Conservation (phyloP, 2,329 filamentous ascomycete genomes). For the Venturia carpophila region DNA sequence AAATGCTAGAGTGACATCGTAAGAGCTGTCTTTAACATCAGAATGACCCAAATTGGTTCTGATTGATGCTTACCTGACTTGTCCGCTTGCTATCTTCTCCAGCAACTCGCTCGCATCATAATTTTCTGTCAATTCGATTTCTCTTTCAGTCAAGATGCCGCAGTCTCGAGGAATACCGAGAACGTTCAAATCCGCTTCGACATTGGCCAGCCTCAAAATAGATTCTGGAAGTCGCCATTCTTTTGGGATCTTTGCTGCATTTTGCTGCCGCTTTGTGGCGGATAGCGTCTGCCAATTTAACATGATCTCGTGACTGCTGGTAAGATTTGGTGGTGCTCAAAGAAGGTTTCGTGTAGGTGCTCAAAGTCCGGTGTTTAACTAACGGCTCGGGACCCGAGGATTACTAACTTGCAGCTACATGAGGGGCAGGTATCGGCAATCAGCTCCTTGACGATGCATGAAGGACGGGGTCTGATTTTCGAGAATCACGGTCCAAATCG, state of each 20-base stretch:
- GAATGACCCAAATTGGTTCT: not conserved
- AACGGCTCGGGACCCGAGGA: not conserved
- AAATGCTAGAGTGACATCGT: conserved; percentile 46
- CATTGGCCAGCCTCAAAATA: conserved; percentile 22
- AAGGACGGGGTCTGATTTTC: not conserved
- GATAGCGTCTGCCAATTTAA: conserved; percentile 28
- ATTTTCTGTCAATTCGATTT: conserved; percentile 30
- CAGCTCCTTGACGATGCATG: not conserved
- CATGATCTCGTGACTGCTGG: not conserved
- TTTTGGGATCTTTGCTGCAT: conserved; percentile 27
- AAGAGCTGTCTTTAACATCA: conserved; percentile 15
- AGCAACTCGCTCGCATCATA: conserved; percentile 31
- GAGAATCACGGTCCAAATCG: not conserved
- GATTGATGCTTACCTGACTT: conserved; percentile 22
- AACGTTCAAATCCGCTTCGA: conserved; percentile 25
- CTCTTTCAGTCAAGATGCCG: conserved; percentile 27
- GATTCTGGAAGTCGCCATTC: conserved; percentile 28
- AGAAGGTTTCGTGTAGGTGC: not conserved
- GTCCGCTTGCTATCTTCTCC: conserved; percentile 23
- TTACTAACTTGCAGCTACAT: conserved; percentile 3
- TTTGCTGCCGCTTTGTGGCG: conserved; percentile 26
- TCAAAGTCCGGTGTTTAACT: not conserved
- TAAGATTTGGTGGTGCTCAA: not conserved
- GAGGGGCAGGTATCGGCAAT: not conserved
- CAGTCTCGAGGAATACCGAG: conserved; percentile 28